Conservation (phyloP, 2,329 filamentous ascomycete species). For the Cadophora luteo-olivacea region DNA sequence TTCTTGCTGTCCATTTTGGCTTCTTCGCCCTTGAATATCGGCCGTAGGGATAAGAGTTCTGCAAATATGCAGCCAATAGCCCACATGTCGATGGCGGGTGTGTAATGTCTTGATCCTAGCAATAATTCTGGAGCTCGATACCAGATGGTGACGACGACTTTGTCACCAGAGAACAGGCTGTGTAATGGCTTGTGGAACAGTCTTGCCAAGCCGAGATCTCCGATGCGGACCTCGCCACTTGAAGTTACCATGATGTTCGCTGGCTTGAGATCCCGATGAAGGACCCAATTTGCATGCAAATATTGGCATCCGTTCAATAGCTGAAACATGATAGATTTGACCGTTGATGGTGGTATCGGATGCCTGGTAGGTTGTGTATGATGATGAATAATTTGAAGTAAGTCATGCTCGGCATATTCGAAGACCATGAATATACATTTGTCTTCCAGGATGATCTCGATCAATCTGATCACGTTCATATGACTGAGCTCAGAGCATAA, state of each 20-base stretch:
- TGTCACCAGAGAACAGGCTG: slow-evolving; percentile 90
- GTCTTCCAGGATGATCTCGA: slow-evolving; percentile 96
- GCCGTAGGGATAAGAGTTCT: slow-evolving; percentile 85
- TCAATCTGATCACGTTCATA: slow-evolving; percentile 85
- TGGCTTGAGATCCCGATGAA: slow-evolving; percentile 95
- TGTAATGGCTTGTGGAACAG: slow-evolving; percentile 94
- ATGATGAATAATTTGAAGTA: slow-evolving; percentile 97
- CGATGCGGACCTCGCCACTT: slow-evolving; percentile 88
- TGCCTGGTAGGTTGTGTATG: slow-evolving; percentile 87
- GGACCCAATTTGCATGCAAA: slow-evolving; percentile 94
- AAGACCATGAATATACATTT: slow-evolving; percentile 99
- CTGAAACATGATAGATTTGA: slow-evolving; percentile 96
- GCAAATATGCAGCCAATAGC: slow-evolving; percentile 98
- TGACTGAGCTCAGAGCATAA: slow-evolving; percentile 92
- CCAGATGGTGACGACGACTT: slow-evolving; percentile 99
- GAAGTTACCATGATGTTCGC: slow-evolving; percentile 99
- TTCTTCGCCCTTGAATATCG: slow-evolving; percentile 98
- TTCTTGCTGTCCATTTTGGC: slow-evolving; percentile 99
- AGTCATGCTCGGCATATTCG: slow-evolving; percentile 96
- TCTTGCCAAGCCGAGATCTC: slow-evolving; percentile 89
- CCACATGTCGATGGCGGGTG: slow-evolving; percentile 96
- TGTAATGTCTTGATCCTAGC: slow-evolving; percentile 93
- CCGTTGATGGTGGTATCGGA: slow-evolving; percentile 84
- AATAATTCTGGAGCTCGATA: slow-evolving; percentile 95
- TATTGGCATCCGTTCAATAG: slow-evolving; percentile 94